Evolutionary conservation across 2,329 filamentous ascomycete genomes (phyloP), one percentile per base, ranked within the genome.

Genomic region (Sporothrix dimorphospora): DNA sequence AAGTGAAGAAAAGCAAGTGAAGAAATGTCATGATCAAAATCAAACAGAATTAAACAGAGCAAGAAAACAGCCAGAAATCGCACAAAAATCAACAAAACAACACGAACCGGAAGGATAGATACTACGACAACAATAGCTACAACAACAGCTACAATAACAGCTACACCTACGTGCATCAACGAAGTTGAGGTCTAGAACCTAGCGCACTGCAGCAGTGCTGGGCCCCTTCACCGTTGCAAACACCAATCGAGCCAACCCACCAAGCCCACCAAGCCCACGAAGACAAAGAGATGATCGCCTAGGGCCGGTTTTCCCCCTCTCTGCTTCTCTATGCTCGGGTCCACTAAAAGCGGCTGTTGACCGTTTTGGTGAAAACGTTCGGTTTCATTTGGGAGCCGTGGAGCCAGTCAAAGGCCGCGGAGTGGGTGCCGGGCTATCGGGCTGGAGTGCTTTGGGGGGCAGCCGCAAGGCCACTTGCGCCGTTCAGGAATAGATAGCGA

Each of bases 321-420:
- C 30, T 49, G 16, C 27, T 7, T 45, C 34, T 42, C 59, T 24
- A 16, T 63, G 38, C 19, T 42, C n/a, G 38, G 24, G 9, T 24
- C 3, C 38, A 65, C n/a, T 9, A 45, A 59, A 40, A 21, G 55
- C 59, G 59, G 59, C 59, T 65, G 38, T 65, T 65, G 38, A 45
- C 38, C 34, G 59, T 3, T 65, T 27, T 61, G 57, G 57, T 14
- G 27, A 65, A 45, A 65, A 65, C 19, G 45, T 21, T 61, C 57
- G 59, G 34, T n/a, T 9, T 40, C 34, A 16, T 7, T 34, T 14
- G 55, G n/a, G 30, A 34, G 9, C 53, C 5, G 57, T 61, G 57
- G 57, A 65, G 21, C 59, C 59, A 65, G 38, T 45, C 11, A 45
- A 27, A 27, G 6, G 55, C 38, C 19, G 24, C 53, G 27, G 53